phyloP scores from a whole-genome alignment of 2,329 filamentous ascomycete genomes.

The Nigrospora oryzae region DNA sequence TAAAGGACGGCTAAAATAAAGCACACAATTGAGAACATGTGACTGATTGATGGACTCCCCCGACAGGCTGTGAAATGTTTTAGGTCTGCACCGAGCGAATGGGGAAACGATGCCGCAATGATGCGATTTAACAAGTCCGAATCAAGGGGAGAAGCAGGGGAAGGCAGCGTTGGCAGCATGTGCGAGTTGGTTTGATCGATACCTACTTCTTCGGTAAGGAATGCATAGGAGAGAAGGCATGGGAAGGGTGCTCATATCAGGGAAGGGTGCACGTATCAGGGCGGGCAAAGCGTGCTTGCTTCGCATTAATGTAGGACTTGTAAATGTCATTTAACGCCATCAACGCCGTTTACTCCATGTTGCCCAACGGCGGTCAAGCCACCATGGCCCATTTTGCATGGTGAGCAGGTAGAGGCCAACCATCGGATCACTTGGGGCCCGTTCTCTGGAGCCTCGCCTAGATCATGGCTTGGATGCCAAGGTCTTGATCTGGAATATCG shows the following conservation, averaged over 20 bases:
- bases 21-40: slow-evolving; percentile 13
- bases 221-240: too few relatives aligned
- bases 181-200: too few relatives aligned
- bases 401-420: neutral
- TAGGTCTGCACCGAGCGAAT: neutral
- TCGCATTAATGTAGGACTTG: neutral
- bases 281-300: too few relatives aligned
- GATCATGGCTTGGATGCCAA: slow-evolving; percentile 47
- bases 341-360: slow-evolving; percentile 1
- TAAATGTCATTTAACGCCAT: slow-evolving; percentile 3
- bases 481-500: slow-evolving; percentile 94
- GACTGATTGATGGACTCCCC: slow-evolving; percentile 16
- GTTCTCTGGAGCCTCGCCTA: slow-evolving; percentile 18
- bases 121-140: too few relatives aligned
- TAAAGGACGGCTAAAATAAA: slow-evolving; percentile 12
- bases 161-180: too few relatives aligned
- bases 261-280: neutral
- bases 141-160: too few relatives aligned
- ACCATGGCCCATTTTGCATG: neutral
- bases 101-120: too few relatives aligned
- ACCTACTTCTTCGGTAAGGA: too few relatives aligned
- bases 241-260: neutral
- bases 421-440: slow-evolving; percentile 44
- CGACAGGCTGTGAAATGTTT: slow-evolving; percentile 21
- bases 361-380: neutral